Percentiles rank a stretch among this genome's conserved stretches.
phyloP scores from a whole-genome alignment of 257 asterid species.

The Linderniella brevidens region DNA sequence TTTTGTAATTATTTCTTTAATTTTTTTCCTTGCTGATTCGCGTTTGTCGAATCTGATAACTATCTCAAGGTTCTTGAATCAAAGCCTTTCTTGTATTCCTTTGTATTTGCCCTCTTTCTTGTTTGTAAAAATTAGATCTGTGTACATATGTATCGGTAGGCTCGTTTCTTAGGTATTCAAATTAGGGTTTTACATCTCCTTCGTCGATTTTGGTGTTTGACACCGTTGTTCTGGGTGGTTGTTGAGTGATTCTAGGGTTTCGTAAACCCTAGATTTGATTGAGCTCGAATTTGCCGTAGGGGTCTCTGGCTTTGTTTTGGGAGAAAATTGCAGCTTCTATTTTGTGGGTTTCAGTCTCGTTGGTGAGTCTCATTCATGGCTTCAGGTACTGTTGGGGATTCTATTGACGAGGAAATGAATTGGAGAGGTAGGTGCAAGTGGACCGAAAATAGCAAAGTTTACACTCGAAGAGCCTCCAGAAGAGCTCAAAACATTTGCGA shows the following conservation, averaged over 20 bases:
- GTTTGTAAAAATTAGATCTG: conserved; percentile 15
- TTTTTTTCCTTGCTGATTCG: not conserved
- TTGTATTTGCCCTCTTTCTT: not conserved
- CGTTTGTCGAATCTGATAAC: conserved; percentile 1
- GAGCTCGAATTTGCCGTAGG: conserved; percentile 10
- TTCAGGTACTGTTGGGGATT: conserved; percentile 14
- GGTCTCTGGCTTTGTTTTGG: too few relatives aligned
- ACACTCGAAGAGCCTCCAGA: conserved; percentile 21
- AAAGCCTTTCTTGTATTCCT: not conserved
- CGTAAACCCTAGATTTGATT: conserved; percentile 17
- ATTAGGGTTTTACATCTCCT: not conserved
- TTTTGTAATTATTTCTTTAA: not conserved
- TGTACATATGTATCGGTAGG: conserved; percentile 5
- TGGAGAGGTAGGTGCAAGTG: conserved; percentile 20
- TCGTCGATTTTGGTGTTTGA: not conserved
- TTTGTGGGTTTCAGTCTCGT: not conserved
- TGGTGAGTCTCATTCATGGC: conserved; percentile 37
- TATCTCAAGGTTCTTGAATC: not conserved
- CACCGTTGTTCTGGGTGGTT: conserved; percentile 10
- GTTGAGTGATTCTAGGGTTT: conserved; percentile 18
- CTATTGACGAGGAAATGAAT: conserved; percentile 18
- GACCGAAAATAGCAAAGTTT: conserved; percentile 28
- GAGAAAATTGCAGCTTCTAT: too few relatives aligned
- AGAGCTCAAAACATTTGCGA: too few relatives aligned
- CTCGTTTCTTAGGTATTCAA: conserved; percentile 13